Base-by-base conservation (phyloP, 768 basidiomycete species). In the Boletus reticulatus region DNA sequence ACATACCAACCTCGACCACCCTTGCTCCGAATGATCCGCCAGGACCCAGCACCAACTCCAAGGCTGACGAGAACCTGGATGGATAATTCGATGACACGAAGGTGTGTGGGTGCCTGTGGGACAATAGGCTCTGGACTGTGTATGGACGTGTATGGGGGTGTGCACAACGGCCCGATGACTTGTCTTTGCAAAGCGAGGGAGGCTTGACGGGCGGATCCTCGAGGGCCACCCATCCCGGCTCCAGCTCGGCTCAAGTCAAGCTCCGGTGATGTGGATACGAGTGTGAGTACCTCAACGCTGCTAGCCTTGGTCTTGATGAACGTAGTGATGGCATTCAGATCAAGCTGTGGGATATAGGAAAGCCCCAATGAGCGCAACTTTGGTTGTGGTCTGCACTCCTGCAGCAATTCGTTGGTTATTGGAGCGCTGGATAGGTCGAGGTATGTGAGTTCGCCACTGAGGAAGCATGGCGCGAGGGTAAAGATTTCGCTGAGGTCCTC, bases 1-100 rank as follows among this genome's bases (percentile, higher is more conserved):
- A 95, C 92, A 65, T 93, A 97, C 94, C 95, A 98, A 4, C 93
- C 94, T 22, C 96, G 75, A 1, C 93, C 88, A 9, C 96, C 96
- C 69, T 97, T 97, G 65, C 92, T 93, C 55, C 84, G 79, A n/a
- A 98, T 78, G 56, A 90, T 88, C 50, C 88, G 81, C 96, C 96
- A 99, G 31, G 88, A 75, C 6, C 87, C 89, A 0, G 85, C 91
- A 5, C 92, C 93, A 1, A 80, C 81, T 8, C 92, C 92, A 3
- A 96, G 77, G 6, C 81, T 81, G 45, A 82, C 77, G 6, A 98
- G 79, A 61, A 92, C 78, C 20, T 80, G 76, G 16, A 84, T 80
- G 31, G 88, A 84, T 14, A 98, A 75, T 72, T 99, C 96, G 51
- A 99, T 81, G 29, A 97, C 91, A 19, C 96, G 84, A 27, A 98